phyloP scores from a whole-genome alignment of 2,329 filamentous ascomycete species.

The Penicillium sclerotiorum region DNA sequence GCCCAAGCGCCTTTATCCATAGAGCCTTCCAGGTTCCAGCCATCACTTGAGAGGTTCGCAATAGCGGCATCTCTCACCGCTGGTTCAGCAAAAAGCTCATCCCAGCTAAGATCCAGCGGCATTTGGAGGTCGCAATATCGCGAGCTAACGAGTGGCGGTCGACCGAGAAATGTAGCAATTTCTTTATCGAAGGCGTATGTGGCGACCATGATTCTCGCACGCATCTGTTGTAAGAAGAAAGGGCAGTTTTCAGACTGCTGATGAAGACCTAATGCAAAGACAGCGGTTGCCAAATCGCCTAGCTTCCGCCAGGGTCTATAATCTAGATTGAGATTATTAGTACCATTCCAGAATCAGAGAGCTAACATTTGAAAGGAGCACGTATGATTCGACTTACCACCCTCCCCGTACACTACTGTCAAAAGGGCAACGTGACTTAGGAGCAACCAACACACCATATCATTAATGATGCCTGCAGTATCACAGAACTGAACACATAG shows the following conservation, averaged over 20 bases:
- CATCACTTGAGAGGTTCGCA: constrained; percentile 7
- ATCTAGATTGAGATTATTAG: constrained; percentile 39
- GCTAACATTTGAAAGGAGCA: no score
- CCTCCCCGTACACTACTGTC: constrained; percentile 27
- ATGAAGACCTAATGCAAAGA: constrained; percentile 46
- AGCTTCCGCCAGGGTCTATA: constrained; percentile 49
- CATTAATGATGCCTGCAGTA: constrained; percentile 24
- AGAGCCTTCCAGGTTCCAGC: constrained; percentile 10
- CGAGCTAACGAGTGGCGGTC: constrained; percentile 32
- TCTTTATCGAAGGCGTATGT: constrained; percentile 32
- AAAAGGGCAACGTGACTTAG: constrained; percentile 25
- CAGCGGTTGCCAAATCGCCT: constrained; percentile 47
- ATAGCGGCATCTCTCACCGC: constrained; percentile 10
- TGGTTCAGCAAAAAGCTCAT: constrained; percentile 22
- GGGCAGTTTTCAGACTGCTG: constrained; percentile 34
- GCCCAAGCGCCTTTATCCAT: constrained; percentile 12
- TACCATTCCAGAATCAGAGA: no score
- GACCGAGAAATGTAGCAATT: constrained; percentile 32
- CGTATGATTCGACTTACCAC: constrained; percentile 16
- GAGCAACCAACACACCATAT: constrained; percentile 33
- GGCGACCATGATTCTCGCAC: constrained; percentile 29
- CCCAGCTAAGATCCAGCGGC: constrained; percentile 33
- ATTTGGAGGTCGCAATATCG: constrained; percentile 30
- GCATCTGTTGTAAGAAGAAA: constrained; percentile 31
- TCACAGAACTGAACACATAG: constrained; percentile 31